A percentile compares a stretch with the other conserved stretches of the same genome.
Evolutionary conservation across 371 early-diverging fungal genomes (phyloP).

Genomic region (Mucor mucedo): DNA sequence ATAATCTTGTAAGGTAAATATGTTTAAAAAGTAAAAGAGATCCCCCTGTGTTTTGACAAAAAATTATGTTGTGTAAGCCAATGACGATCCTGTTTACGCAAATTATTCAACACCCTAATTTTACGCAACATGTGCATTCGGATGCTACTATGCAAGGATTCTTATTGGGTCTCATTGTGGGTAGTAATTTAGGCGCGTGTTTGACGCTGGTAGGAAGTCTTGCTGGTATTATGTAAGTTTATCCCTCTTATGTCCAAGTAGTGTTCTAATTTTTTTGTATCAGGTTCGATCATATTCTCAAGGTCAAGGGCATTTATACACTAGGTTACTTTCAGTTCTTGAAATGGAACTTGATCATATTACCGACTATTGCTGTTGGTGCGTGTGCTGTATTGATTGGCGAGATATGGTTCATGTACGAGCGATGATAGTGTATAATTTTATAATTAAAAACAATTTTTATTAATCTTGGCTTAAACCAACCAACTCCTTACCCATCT

Average conservation of each 20-base stretch:
- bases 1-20: constrained; percentile 61
- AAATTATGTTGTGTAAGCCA: constrained; percentile 39
- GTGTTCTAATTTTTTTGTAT: background rate
- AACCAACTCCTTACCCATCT: constrained; percentile 73
- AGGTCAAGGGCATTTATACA: constrained; percentile 56
- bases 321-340: constrained; percentile 65
- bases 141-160: constrained; percentile 59
- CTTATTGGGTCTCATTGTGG: constrained; percentile 75
- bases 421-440: constrained; percentile 2
- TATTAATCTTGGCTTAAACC: constrained; percentile 45
- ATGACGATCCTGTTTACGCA: constrained; percentile 82
- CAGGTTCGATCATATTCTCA: constrained; percentile 66
- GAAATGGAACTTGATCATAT: constrained; percentile 65
- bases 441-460: background rate
- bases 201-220: constrained; percentile 74
- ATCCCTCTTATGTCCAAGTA: background rate
- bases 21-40: background rate
- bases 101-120: constrained; percentile 73
- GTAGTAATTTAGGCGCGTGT: constrained; percentile 83
- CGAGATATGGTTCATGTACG: constrained; percentile 55
- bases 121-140: constrained; percentile 38
- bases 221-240: constrained; percentile 79
- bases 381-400: constrained; percentile 54
- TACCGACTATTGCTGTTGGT: constrained; percentile 60
- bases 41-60: background rate